Evolutionary conservation across 2,329 filamentous ascomycete genomes (phyloP).

Genomic region (Gnomoniopsis smithogilvyi): DNA sequence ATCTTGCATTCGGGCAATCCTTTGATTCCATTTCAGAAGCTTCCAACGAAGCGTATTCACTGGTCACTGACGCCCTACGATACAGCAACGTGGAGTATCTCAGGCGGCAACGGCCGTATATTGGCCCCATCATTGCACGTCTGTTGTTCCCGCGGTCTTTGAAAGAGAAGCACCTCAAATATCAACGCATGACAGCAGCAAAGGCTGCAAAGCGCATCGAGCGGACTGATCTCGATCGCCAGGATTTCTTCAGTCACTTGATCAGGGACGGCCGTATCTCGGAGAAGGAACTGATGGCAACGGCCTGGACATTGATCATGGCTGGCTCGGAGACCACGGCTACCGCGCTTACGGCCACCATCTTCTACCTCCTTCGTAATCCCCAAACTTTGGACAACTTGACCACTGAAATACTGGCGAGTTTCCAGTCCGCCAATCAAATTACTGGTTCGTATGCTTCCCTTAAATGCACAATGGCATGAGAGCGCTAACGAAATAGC

Average conservation of each 20-base stretch:
- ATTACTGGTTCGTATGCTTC: too few relatives aligned
- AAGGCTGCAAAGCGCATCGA: background rate
- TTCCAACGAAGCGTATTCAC: slow-evolving; percentile 11
- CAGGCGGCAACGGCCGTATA: background rate
- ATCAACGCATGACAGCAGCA: background rate
- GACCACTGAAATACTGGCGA: slow-evolving; percentile 5
- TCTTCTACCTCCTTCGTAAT: background rate
- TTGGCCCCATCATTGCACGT: background rate
- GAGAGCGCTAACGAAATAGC: slow-evolving; percentile 6
- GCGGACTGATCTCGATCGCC: background rate
- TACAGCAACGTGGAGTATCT: background rate
- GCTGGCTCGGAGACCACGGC: slow-evolving; percentile 9
- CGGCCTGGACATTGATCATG: background rate
- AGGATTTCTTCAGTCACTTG: slow-evolving; percentile 1
- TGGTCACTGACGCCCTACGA: slow-evolving; percentile 10
- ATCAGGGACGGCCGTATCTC: background rate
- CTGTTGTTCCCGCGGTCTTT: background rate
- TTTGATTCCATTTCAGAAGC: slow-evolving; percentile 13
- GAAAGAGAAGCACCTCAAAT: too few relatives aligned
- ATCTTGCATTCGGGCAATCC: slow-evolving; percentile 18
- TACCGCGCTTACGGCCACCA: background rate
- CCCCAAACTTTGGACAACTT: background rate
- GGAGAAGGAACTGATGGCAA: background rate
- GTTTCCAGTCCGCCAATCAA: background rate
- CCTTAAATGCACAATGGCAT: too few relatives aligned